Conservation (phyloP, 768 basidiomycete species). For the Boletus subcaerulescens region DNA sequence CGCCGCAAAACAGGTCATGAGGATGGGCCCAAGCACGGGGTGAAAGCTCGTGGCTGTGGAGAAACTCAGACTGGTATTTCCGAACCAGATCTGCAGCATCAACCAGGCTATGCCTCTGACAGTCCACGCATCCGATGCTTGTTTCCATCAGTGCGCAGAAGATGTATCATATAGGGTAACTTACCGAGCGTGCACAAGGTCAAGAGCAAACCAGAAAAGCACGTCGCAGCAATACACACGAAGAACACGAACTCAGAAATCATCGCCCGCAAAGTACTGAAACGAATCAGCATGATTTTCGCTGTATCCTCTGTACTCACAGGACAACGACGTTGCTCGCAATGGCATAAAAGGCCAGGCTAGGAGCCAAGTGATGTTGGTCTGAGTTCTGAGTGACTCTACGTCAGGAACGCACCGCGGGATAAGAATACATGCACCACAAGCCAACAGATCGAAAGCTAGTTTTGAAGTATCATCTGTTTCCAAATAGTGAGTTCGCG, state of each 20-base stretch:
- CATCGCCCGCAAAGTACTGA: conserved; percentile 78
- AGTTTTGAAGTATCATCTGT: conserved; percentile 48
- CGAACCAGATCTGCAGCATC: conserved; percentile 87
- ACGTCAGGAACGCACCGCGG: conserved; percentile 51
- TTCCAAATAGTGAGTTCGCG: conserved; percentile 3
- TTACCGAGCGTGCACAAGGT: conserved; percentile 53
- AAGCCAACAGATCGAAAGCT: conserved; percentile 82
- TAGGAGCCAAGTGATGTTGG: conserved; percentile 16
- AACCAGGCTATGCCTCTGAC: conserved; percentile 69
- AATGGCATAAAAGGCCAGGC: conserved; percentile 78
- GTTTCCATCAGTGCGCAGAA: conserved; percentile 24
- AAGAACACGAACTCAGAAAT: conserved; percentile 77
- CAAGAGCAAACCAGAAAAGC: conserved; percentile 75
- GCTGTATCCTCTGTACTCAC: conserved; percentile 39
- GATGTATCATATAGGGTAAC: background rate
- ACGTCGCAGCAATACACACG: conserved; percentile 70
- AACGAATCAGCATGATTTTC: conserved; percentile 6
- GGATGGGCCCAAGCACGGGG: conserved; percentile 69
- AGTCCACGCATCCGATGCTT: conserved; percentile 32
- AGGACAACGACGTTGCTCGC: conserved; percentile 76
- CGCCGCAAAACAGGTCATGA: conserved; percentile 80
- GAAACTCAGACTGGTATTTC: conserved; percentile 66
- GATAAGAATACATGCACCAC: conserved; percentile 81
- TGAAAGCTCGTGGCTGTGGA: conserved; percentile 57
- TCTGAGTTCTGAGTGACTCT: background rate